Base-by-base conservation (phyloP, 768 basidiomycete species). In the Infundibulicybe gibba region DNA sequence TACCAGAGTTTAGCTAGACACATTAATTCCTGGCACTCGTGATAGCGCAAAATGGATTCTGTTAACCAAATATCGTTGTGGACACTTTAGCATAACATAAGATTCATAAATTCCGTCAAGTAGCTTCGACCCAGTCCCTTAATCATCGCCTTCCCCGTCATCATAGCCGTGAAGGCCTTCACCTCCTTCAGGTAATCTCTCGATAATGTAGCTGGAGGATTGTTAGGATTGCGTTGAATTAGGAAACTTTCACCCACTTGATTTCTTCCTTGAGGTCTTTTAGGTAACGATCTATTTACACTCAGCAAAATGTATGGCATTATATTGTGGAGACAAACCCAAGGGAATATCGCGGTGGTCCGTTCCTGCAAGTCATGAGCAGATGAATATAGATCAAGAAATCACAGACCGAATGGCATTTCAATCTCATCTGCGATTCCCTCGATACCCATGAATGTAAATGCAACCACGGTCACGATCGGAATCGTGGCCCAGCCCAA, bases 361-460 rank as follows among this genome's bases (percentile, higher is more conserved):
- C 48, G 69, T 70, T 37, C 83, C 81, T 82, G 47, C 11, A 41
- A 32, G 39, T 16, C 16, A 13, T 43, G 12, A 16, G 45, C 3
- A 44, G 13, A 16, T 13, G 48, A 45, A 12, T 39, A 43, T 3
- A 19, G 30, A 44, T 14, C 34, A 25, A 52, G 39, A 21, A 45
- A 17, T 39, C 19, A 63, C 73, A 40, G 50, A 85, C 92, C 94
- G 55, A 97, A 97, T 0, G 94, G 94, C 84, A 89, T 88, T 64
- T 97, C 94, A 54, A 95, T 92, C 64, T 92, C 85, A 50, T 94
- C 87, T 0, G 94, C 94, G 53, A 97, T 97, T 4, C 92, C 93
- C 71, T 97, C 94, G 43, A 97, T 90, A 14, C 93, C 76, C 92
- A 94, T 93, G 44, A 97, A 78, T 0, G 89, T 94, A 70, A 94